A percentile compares a stretch with the other conserved stretches of the same genome.
phyloP scores from a whole-genome alignment of 2,329 filamentous ascomycete genomes.

The Epichloe coenophiala region DNA sequence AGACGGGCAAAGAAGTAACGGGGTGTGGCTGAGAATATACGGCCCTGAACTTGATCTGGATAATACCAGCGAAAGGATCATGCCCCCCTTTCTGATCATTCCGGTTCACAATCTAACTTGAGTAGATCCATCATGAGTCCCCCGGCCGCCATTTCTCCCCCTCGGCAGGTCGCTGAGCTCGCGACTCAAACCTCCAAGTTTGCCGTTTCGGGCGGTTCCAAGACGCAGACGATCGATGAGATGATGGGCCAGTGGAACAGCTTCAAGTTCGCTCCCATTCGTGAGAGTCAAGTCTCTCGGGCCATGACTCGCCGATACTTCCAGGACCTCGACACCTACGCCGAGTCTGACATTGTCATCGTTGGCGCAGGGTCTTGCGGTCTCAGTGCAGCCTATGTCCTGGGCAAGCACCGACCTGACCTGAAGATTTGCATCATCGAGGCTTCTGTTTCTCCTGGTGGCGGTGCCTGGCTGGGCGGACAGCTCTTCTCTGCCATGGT shows the following conservation, averaged over 20 bases:
- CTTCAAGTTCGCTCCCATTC: conserved; percentile 76
- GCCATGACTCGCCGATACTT: conserved; percentile 95
- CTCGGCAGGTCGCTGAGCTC: conserved; percentile 33
- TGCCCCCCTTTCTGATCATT: conserved; percentile 41
- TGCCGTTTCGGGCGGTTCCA: conserved; percentile 15
- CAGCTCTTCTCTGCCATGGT: conserved; percentile 94
- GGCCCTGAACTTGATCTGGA: conserved; percentile 92
- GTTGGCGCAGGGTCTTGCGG: conserved; percentile 83
- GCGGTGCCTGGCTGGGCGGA: conserved; percentile 84
- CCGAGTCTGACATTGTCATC: conserved; percentile 89
- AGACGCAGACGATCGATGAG: conserved; percentile 42
- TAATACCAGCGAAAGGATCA: conserved; percentile 99
- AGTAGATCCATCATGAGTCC: conserved; percentile 55
- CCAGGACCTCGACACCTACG: conserved; percentile 72
- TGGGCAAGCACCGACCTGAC: conserved; percentile 73
- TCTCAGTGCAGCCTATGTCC: conserved; percentile 69
- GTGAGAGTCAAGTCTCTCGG: conserved; percentile 82
- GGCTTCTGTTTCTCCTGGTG: conserved; percentile 73
- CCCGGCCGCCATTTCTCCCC: conserved; percentile 54
- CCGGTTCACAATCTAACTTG: conserved; percentile 16
- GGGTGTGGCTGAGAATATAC: conserved; percentile 65
- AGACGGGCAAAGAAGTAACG: conserved; percentile 5
- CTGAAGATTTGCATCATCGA: conserved; percentile 87
- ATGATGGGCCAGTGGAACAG: conserved; percentile 67
- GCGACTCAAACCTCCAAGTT: conserved; percentile 32